These are phyloP conservation scores for Leishmania turanica DNA, from an alignment of 208 protist species.

Conservation along the genomic window DNA sequence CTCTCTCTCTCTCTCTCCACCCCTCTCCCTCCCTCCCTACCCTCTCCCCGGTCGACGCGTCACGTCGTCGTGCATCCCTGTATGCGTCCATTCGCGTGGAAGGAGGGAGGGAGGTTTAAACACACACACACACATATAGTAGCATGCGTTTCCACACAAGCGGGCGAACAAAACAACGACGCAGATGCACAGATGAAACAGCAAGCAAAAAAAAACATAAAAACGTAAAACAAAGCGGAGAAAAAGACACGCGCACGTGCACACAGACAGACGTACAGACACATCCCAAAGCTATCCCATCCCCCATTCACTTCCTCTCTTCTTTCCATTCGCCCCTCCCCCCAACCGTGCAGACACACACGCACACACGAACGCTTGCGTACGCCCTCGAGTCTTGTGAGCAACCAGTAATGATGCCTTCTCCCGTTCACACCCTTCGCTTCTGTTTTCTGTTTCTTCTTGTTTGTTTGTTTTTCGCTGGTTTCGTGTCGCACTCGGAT, in stretches of 20 bases:
- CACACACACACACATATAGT: neutral
- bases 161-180: too few relatives aligned
- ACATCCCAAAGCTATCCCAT: neutral
- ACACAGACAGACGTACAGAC: constrained; percentile 3
- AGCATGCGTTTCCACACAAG: neutral
- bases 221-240: too few relatives aligned
- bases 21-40: too few relatives aligned
- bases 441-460: neutral
- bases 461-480: neutral
- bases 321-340: neutral
- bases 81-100: neutral
- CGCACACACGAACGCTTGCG: neutral
- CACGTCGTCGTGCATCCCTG: neutral
- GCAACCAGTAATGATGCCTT: neutral
- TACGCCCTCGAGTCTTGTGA: neutral
- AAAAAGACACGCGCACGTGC: neutral
- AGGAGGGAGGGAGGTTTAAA: neutral
- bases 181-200: too few relatives aligned
- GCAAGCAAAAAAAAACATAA: too few relatives aligned
- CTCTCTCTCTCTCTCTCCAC: too few relatives aligned
- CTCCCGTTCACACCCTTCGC: neutral
- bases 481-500: neutral
- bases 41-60: neutral
- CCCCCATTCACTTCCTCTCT: neutral
- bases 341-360: neutral